Conservation (phyloP, 257 asterid genomes). For the Ophiorrhiza pumila region DNA sequence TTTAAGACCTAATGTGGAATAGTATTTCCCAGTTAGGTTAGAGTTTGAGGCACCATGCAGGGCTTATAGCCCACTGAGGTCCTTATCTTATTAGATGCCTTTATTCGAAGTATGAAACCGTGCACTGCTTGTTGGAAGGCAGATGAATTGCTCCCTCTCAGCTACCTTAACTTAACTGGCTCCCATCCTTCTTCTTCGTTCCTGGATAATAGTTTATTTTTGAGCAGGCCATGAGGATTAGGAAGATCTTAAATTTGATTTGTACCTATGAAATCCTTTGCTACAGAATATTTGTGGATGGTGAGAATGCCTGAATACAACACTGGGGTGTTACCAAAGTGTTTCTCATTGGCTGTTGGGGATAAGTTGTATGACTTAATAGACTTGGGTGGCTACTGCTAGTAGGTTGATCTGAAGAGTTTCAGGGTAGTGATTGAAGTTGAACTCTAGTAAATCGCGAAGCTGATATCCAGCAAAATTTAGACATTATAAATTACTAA, state of each 20-base stretch:
- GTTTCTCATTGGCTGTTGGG: not conserved
- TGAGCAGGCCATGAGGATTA: no score
- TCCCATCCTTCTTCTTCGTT: no score
- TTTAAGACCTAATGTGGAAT: not conserved
- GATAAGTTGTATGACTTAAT: not conserved
- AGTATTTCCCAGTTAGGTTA: not conserved
- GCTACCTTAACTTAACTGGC: no score
- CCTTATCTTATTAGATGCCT: no score
- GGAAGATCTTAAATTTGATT: no score
- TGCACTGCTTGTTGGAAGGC: no score
- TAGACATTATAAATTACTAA: not conserved
- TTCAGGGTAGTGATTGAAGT: not conserved
- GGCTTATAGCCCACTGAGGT: not conserved
- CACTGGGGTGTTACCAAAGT: not conserved
- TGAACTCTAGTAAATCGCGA: not conserved
- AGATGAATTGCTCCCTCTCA: no score
- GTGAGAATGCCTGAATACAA: not conserved
- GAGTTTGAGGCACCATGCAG: not conserved
- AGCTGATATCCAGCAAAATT: not conserved
- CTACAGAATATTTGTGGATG: no score
- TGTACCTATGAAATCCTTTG: no score
- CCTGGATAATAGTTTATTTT: no score
- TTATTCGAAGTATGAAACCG: no score
- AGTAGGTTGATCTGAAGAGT: not conserved
- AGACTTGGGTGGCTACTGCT: not conserved